These are phyloP conservation scores for Podospora appendiculata DNA, from an alignment of 495 filamentous ascomycete genomes.

Conservation along the genomic window DNA sequence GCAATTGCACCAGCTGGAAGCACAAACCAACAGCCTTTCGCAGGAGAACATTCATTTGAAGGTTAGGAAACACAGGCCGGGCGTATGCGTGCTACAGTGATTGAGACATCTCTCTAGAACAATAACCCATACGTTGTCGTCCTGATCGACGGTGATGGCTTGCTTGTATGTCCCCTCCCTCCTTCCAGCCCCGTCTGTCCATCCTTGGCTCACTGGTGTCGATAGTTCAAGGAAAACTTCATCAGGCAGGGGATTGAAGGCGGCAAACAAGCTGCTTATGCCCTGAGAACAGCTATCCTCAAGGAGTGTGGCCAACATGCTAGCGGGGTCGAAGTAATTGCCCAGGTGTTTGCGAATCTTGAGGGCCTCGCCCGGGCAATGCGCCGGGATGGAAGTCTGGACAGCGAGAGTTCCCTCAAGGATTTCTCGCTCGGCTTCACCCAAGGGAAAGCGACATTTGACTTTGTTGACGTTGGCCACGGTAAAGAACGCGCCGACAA, in stretches of 20 bases:
- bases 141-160: conserved; percentile 70
- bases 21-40: conserved; percentile 14
- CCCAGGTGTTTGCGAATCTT: conserved; percentile 63
- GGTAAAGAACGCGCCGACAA: conserved; percentile 63
- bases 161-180: conserved; percentile 45
- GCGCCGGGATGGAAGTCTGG: conserved; percentile 49
- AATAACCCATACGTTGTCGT: conserved; percentile 69
- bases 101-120: conserved; percentile 42
- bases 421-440: conserved; percentile 75
- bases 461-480: conserved; percentile 67
- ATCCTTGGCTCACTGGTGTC: neutral
- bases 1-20: conserved; percentile 26
- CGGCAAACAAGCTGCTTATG: conserved; percentile 60
- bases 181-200: neutral
- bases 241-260: conserved; percentile 59
- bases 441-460: conserved; percentile 58
- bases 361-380: conserved; percentile 54
- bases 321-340: conserved; percentile 52
- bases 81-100: neutral
- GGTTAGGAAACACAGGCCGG: conserved; percentile 17
- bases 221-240: conserved; percentile 57
- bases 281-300: conserved; percentile 50
- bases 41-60: conserved; percentile 28
- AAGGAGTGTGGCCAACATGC: conserved; percentile 33
- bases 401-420: conserved; percentile 44